phyloP scores from a whole-genome alignment of 306 rosid species.

The Medicago truncatula region DNA sequence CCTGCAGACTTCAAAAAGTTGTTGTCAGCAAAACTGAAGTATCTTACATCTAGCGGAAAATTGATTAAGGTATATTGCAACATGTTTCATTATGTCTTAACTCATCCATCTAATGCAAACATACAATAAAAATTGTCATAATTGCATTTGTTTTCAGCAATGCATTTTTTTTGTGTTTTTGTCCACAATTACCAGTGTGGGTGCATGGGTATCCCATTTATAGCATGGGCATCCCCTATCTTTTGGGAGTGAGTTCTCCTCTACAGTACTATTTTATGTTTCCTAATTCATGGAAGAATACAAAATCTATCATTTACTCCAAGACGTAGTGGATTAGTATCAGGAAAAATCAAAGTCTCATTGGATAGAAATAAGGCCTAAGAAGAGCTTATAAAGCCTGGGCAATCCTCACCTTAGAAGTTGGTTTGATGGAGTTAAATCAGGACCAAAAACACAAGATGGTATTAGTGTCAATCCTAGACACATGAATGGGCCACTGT shows the following conservation, averaged over 20 bases:
- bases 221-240: slow-evolving; percentile 9
- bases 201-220: background rate
- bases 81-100: slow-evolving; percentile 29
- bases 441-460: background rate
- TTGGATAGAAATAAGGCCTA: background rate
- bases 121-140: slow-evolving; percentile 1
- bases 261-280: background rate
- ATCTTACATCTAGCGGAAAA: slow-evolving; percentile 75
- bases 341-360: background rate
- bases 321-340: slow-evolving; percentile 25
- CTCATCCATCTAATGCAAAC: slow-evolving; percentile 21
- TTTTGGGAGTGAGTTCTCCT: slow-evolving; percentile 20
- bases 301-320: slow-evolving; percentile 3
- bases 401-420: background rate
- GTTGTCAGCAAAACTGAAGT: slow-evolving; percentile 77
- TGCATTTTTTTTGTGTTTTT: background rate
- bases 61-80: slow-evolving; percentile 72
- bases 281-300: slow-evolving; percentile 12
- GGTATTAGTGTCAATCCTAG: background rate
- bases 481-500: background rate
- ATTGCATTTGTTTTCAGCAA: slow-evolving; percentile 9
- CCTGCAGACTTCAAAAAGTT: slow-evolving; percentile 83
- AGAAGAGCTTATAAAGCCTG: background rate
- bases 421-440: background rate
- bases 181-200: slow-evolving; percentile 5